These are phyloP conservation scores for Neurospora sublineolata DNA, from an alignment of 495 filamentous ascomycete species.

Conservation along the genomic window DNA sequence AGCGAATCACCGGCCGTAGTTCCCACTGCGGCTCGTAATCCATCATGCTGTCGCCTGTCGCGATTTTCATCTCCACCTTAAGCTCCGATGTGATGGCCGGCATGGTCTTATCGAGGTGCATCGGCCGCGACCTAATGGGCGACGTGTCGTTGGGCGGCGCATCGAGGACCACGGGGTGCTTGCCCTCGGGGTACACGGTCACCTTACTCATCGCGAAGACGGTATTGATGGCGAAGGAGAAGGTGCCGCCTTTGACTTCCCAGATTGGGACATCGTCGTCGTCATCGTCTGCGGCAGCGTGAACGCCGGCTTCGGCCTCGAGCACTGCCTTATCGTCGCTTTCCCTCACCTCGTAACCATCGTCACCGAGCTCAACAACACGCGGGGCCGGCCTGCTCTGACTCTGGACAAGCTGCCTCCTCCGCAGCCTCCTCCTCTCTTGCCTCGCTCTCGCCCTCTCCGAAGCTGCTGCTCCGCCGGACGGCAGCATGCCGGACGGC, in stretches of 20 bases:
- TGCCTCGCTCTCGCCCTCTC: neutral
- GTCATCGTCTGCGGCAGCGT: neutral
- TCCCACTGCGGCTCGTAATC: no score
- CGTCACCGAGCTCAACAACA: no score
- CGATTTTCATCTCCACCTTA: neutral
- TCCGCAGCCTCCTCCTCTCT: neutral
- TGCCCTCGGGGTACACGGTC: no score
- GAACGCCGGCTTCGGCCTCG: neutral
- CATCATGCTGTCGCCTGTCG: neutral
- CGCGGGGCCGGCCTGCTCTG: neutral
- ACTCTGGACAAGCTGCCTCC: neutral
- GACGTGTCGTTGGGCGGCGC: neutral
- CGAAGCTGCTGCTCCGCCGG: neutral
- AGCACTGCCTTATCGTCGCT: neutral
- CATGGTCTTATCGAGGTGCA: slow-evolving; percentile 2
- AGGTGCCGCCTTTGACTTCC: slow-evolving; percentile 1
- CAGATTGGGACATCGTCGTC: neutral
- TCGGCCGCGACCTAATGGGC: neutral
- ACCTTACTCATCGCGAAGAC: neutral
- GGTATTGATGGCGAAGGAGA: neutral
- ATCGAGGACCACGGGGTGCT: neutral
- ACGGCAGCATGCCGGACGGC: no score
- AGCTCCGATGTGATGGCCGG: neutral
- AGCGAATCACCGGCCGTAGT: neutral
- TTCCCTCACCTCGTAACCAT: no score